Base-by-base conservation (phyloP, 2,329 filamentous ascomycete species). In the Chaetomium globosum region DNA sequence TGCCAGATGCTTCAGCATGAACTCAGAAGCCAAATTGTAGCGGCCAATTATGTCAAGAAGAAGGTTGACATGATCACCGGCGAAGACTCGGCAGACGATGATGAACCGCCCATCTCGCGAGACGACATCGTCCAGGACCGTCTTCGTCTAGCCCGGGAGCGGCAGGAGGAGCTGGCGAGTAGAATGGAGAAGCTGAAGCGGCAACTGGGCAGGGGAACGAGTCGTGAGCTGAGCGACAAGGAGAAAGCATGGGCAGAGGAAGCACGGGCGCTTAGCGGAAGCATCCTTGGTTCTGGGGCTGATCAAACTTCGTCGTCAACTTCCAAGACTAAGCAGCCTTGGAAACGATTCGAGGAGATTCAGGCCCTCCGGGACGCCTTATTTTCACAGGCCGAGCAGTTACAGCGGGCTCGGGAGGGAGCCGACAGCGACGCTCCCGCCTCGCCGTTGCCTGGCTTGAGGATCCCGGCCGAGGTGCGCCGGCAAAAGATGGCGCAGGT, bases 1-100 rank as follows among this genome's bases (percentile, higher is more conserved):
- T 91, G 89, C 67, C 84, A 89, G 70, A 82, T 86, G 54, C 81
- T 93, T 30, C 87, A 89, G 71, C 79, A 81, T 21, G 89, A 93
- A 73, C 81, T 93, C 51, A 81, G 80, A 68, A 85, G 87, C 67
- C 90, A 93, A 73, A 83, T 93, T 28, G 79, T 78, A 67, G 87
- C 88, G 70, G 87, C 86, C 31, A 85, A 86, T 61, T 85, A 89
- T 71, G 83, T 91, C 49, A 86, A 86, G 73, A 79, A 81, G 48
- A 85, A 86, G 70, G 86, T 93, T 33, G 89, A 93, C 68, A 81
- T 81, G 49, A 85, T 92, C 65, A 86, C 84, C 6, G 86, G 86
- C 3, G 82, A 83, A 52, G 85, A 88, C 65, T 80, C 80, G 23
- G 79, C 78, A 23, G 82, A 82, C 52, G 80, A 80, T n/a, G 80